phyloP scores from a whole-genome alignment of 192 early-diverging fungal genomes.

The Coemansia sp. region DNA sequence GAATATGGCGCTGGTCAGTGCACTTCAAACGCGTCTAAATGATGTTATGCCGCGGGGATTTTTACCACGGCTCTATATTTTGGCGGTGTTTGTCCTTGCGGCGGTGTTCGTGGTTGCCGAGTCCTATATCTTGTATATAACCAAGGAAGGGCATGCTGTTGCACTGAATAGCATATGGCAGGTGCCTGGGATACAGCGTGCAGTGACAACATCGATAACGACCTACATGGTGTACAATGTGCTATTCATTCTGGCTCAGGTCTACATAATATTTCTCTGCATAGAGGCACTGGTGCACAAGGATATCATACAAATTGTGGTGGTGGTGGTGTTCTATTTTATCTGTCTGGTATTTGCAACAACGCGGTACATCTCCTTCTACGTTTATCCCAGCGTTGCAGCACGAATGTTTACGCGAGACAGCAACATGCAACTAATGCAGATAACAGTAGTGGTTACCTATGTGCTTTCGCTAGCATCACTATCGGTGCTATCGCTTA shows the following conservation, averaged over 20 bases:
- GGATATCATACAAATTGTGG: conserved; percentile 51
- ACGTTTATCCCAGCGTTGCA: conserved; percentile 31
- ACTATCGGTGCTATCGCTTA: conserved; percentile 36
- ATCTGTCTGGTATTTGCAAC: conserved; percentile 28
- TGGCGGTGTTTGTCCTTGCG: conserved; percentile 29
- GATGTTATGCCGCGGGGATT: conserved; percentile 21
- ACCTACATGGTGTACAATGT: conserved; percentile 50
- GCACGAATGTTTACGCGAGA: conserved; percentile 38
- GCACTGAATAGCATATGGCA: conserved; percentile 30
- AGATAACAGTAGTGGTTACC: conserved; percentile 29
- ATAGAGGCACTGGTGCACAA: conserved; percentile 36
- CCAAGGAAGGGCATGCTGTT: conserved; percentile 9
- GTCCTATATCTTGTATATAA: conserved; percentile 40
- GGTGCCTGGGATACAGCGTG: conserved; percentile 32
- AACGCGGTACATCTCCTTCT: conserved; percentile 35
- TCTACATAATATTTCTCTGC: conserved; percentile 44
- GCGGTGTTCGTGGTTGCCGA: conserved; percentile 40
- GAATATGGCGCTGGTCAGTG: background rate
- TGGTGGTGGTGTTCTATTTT: conserved; percentile 44
- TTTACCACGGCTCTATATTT: conserved; percentile 29
- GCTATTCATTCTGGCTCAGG: conserved; percentile 47
- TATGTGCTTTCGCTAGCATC: conserved; percentile 31
- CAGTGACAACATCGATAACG: conserved; percentile 36
- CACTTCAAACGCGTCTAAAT: background rate
- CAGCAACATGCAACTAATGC: conserved; percentile 41